Evolutionary conservation across 768 basidiomycete genomes (phyloP).

Genomic region (Rickenella mellea): DNA sequence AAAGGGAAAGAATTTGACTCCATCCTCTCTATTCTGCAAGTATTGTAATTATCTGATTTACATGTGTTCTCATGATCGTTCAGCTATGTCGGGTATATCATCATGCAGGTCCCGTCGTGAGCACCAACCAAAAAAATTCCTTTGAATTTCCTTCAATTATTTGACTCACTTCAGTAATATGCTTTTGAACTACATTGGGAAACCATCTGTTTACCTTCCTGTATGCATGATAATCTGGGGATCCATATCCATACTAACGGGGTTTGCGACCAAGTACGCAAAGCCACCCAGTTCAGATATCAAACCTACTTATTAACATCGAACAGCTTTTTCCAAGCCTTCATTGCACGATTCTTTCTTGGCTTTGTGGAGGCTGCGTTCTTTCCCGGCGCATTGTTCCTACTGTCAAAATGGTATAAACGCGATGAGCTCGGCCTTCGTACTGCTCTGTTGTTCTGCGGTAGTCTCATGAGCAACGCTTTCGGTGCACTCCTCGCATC

Average conservation of each 20-base stretch:
- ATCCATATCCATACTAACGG: conserved; percentile 43
- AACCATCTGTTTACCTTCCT: conserved; percentile 61
- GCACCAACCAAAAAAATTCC: conserved; percentile 13
- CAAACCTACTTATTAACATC: conserved; percentile 8
- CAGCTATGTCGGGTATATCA: conserved; percentile 47
- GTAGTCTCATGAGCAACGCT: conserved; percentile 71
- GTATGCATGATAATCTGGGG: conserved; percentile 68
- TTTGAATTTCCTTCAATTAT: neutral
- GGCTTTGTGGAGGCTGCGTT: conserved; percentile 63
- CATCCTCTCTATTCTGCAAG: conserved; percentile 54
- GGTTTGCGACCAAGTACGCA: conserved; percentile 30
- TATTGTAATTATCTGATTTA: neutral
- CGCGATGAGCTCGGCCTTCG: conserved; percentile 60
- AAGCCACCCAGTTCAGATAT: neutral
- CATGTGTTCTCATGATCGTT: neutral
- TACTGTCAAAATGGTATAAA: conserved; percentile 67
- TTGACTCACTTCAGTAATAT: conserved; percentile 47
- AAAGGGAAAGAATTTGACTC: conserved; percentile 57
- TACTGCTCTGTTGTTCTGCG: conserved; percentile 60
- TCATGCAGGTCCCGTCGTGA: conserved; percentile 75
- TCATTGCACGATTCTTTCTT: conserved; percentile 65
- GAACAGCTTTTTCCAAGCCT: conserved; percentile 49
- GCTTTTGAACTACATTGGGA: conserved; percentile 56
- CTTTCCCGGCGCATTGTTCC: conserved; percentile 58
- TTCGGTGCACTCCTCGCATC: conserved; percentile 75